These are phyloP conservation scores for Ottelia alismoides DNA, from an alignment of 106 monocot genomes.

Conservation along the genomic window DNA sequence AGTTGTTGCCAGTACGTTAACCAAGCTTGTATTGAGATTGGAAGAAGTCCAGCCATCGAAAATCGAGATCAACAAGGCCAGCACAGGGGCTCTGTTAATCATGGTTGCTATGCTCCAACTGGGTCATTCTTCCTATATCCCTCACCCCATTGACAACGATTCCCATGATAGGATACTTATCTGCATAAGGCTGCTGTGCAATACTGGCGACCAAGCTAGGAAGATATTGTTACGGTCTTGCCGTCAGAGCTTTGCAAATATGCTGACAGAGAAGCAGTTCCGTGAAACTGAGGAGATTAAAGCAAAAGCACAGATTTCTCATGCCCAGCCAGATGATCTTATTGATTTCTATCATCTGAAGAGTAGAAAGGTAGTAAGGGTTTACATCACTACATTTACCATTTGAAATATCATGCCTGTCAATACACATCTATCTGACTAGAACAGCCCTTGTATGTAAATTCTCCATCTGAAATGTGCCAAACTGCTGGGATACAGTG, in stretches of 20 bases:
- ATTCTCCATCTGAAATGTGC: too few relatives aligned
- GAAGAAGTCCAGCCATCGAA: slow-evolving; percentile 80
- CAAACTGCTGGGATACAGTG: too few relatives aligned
- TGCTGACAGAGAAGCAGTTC: slow-evolving; percentile 87
- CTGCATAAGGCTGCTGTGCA: slow-evolving; percentile 80
- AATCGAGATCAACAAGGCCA: slow-evolving; percentile 44
- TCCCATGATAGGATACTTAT: slow-evolving; percentile 76
- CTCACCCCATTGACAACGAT: slow-evolving; percentile 73
- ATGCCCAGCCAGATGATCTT: slow-evolving; percentile 94
- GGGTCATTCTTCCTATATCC: slow-evolving; percentile 60
- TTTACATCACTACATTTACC: too few relatives aligned
- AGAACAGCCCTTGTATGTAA: too few relatives aligned
- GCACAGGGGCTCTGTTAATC: slow-evolving; percentile 40
- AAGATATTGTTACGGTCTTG: slow-evolving; percentile 86
- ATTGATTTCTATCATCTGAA: slow-evolving; percentile 97
- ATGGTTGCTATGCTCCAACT: slow-evolving; percentile 85
- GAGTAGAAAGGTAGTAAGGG: slow-evolving; percentile 62
- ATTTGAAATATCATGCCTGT: too few relatives aligned
- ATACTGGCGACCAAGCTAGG: slow-evolving; percentile 73
- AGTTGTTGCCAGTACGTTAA: slow-evolving; percentile 61
- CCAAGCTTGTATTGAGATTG: slow-evolving; percentile 71
- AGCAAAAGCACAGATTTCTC: slow-evolving; percentile 59
- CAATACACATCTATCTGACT: too few relatives aligned
- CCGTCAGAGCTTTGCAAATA: slow-evolving; percentile 74
- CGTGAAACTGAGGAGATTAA: slow-evolving; percentile 75